phyloP scores from a whole-genome alignment of 2,329 filamentous ascomycete genomes.

The Lasiodiplodia sp. region DNA sequence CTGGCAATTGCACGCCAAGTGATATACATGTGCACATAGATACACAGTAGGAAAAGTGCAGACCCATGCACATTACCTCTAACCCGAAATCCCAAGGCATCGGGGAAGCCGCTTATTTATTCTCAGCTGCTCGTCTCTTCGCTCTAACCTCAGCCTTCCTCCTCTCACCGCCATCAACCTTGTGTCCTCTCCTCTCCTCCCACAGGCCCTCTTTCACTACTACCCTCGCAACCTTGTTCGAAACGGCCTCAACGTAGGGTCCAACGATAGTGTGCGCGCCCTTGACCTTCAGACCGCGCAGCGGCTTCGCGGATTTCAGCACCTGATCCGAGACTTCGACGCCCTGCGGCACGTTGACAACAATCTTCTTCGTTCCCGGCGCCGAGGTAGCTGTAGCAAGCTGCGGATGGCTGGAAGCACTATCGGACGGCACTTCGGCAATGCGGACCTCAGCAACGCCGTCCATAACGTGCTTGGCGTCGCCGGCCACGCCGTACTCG shows the following conservation, averaged over 20 bases:
- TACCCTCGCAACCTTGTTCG: conserved; percentile 71
- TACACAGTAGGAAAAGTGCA: background rate
- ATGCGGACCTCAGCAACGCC: conserved; percentile 66
- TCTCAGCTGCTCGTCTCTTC: conserved; percentile 81
- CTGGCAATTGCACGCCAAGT: background rate
- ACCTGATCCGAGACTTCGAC: conserved; percentile 39
- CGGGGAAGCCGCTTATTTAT: conserved; percentile 55
- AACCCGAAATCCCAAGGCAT: background rate
- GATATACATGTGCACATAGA: background rate
- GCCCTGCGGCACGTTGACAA: conserved; percentile 65
- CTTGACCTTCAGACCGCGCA: conserved; percentile 68
- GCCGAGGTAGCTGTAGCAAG: conserved; percentile 60
- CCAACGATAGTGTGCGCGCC: conserved; percentile 76
- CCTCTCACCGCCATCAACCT: conserved; percentile 96
- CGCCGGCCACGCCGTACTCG: conserved; percentile 80
- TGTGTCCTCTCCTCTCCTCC: conserved; percentile 85
- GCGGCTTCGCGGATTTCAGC: conserved; percentile 13
- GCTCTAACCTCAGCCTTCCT: conserved; percentile 84
- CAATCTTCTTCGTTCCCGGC: conserved; percentile 63
- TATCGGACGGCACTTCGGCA: conserved; percentile 58
- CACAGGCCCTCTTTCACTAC: conserved; percentile 85
- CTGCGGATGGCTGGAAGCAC: background rate
- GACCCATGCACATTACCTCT: background rate
- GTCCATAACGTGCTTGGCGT: conserved; percentile 75
- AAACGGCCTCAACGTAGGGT: conserved; percentile 74